phyloP scores from a whole-genome alignment of 2,329 filamentous ascomycete genomes.

The Pseudofabraea citricarpa region DNA sequence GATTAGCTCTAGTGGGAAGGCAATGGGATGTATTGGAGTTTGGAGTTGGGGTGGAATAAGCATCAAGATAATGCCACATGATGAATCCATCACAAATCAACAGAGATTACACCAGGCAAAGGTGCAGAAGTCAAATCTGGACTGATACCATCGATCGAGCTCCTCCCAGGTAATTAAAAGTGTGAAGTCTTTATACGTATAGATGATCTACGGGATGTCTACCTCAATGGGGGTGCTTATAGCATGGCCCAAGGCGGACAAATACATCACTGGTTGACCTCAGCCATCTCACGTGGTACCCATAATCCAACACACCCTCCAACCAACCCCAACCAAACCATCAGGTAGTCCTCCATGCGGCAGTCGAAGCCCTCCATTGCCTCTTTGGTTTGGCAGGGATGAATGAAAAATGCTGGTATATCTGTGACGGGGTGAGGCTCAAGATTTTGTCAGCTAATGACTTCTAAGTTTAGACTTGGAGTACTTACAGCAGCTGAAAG shows the following conservation, averaged over 20 bases:
- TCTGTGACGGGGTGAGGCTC: constrained; percentile 69
- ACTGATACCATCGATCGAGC: too few species aligned
- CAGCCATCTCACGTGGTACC: constrained; percentile 66
- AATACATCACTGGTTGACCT: too few species aligned
- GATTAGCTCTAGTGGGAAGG: constrained; percentile 14
- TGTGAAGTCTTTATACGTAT: too few species aligned
- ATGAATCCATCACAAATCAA: too few species aligned
- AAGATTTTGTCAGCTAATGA: constrained; percentile 6
- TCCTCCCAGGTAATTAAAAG: too few species aligned
- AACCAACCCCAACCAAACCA: constrained; percentile 85
- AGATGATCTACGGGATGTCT: too few species aligned
- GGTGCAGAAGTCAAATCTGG: too few species aligned
- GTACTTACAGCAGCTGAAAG: constrained; percentile 71
- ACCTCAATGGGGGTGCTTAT: too few species aligned
- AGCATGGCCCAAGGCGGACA: too few species aligned
- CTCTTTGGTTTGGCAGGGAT: constrained; percentile 85
- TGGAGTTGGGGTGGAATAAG: constrained; percentile 11
- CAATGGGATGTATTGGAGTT: constrained; percentile 17
- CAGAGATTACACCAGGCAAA: too few species aligned
- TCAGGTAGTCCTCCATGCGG: constrained; percentile 65
- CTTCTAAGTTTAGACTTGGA: too few species aligned
- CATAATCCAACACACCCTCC: constrained; percentile 75
- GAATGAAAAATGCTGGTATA: constrained; percentile 79
- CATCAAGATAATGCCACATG: too few species aligned
- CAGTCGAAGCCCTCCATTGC: constrained; percentile 64